Conservation (phyloP, 1,284 basidiomycete species). For the Caloboletus firmus region DNA sequence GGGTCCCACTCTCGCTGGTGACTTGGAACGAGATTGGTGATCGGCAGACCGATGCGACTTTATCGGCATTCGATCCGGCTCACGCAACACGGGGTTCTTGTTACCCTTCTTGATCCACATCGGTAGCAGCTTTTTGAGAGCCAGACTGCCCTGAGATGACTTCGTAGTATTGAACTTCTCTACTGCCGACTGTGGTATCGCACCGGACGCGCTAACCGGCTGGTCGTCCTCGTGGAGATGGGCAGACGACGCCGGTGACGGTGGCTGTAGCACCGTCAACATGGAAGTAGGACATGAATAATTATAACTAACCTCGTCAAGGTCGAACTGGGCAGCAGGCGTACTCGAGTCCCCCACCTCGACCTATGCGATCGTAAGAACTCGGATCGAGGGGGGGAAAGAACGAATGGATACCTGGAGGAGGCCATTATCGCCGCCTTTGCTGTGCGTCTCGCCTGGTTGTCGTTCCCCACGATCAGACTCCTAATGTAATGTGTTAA, state of each 20-base stretch:
- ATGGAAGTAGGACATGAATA: neutral
- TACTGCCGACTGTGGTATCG: too few relatives aligned
- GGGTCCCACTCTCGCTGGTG: neutral
- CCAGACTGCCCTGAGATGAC: neutral
- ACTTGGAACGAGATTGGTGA: neutral
- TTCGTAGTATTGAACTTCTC: neutral
- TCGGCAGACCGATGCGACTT: neutral
- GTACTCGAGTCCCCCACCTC: neutral
- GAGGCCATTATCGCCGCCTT: neutral
- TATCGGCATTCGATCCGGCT: fast-evolving
- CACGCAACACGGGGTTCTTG: too few relatives aligned
- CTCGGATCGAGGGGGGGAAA: neutral
- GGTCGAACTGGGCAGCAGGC: neutral
- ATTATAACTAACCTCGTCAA: neutral
- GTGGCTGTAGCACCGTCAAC: neutral
- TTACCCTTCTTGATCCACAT: neutral
- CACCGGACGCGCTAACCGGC: too few relatives aligned
- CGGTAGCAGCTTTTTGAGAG: neutral
- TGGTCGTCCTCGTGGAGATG: too few relatives aligned
- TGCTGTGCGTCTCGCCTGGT: neutral
- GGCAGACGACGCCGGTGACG: too few relatives aligned
- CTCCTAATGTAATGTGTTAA: neutral
- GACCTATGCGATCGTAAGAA: neutral
- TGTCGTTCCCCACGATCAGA: too few relatives aligned
- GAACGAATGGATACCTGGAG: neutral